A percentile compares a stretch with the other conserved stretches of the same genome.
Conservation (phyloP, 345 rosid species). For the Bruguiera sexangula region DNA sequence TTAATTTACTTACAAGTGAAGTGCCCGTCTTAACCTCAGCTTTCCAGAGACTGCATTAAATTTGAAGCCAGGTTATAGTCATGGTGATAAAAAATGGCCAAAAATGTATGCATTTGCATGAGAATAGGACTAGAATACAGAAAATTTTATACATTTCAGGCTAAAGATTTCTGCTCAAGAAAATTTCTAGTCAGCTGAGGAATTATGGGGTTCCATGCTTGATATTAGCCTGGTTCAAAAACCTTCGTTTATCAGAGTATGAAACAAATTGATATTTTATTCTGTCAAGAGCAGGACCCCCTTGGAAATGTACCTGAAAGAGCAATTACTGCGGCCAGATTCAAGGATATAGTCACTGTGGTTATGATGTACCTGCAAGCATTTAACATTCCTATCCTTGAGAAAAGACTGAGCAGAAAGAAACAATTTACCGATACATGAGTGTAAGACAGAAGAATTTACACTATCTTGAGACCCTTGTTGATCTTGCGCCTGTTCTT, state of each 20-base stretch:
- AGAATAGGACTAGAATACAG: neutral
- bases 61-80: slow-evolving; percentile 4
- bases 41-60: slow-evolving; percentile 47
- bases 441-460: slow-evolving; percentile 1
- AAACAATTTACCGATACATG: neutral
- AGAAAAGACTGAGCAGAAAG: slow-evolving; percentile 1
- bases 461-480: slow-evolving; percentile 53
- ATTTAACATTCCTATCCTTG: neutral
- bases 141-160: no score
- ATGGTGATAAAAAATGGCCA: neutral
- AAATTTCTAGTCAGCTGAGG: neutral
- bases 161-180: neutral
- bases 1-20: slow-evolving; percentile 38
- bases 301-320: slow-evolving; percentile 41
- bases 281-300: neutral
- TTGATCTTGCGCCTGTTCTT: slow-evolving; percentile 50
- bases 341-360: slow-evolving; percentile 43
- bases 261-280: neutral
- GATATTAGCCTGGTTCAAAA: neutral
- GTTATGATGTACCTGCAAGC: slow-evolving; percentile 48
- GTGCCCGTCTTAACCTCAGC: slow-evolving; percentile 35
- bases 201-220: neutral
- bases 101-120: neutral
- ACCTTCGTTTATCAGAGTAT: no score
- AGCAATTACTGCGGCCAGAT: slow-evolving; percentile 40